Base-by-base conservation (phyloP, 768 basidiomycete species). In the Xerocomellus intermedius region DNA sequence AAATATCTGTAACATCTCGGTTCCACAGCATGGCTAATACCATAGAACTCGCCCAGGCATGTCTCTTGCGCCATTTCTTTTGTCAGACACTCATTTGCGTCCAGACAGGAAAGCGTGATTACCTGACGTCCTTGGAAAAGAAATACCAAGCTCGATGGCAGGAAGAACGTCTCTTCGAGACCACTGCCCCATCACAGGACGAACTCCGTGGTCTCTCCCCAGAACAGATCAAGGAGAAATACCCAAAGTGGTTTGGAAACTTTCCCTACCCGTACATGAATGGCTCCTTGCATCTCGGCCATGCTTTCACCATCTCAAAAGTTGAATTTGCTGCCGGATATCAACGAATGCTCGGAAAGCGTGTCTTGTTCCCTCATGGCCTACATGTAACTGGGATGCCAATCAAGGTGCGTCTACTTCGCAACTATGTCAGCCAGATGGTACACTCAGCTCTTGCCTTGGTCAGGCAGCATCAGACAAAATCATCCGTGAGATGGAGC, bases 221-320 rank as follows among this genome's bases (percentile, higher is more conserved):
- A 17, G 77, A 79, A 21, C 78, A 95, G 66, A 75, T 96, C 64
- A 78, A 79, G 58, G 78, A 86, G 65, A 84, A 86, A 73, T 83
- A 85, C 71, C 95, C 95, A 19, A 98, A 98, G 77, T 98, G 95
- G 93, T 90, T 98, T 69, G 97, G 96, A 50, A 97, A 86, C 74
- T 96, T 89, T 73, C 95, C 95, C 48, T 97, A 79, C 75, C 91
- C 94, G 1, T 99, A 99, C 80, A 98, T 98, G 94, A 99, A 99
- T 66, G 97, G 97, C 42, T 91, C 89, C 62, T 79, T 98, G 62
- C 97, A 99, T 73, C 80, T 98, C 24, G 97, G 97, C 22, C 97
- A 99, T 74, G 96, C 90, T 1, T 99, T 99, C 75, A 95, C 94
- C 38, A 92, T 98, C 74, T 94, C 92, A 52, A 99, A 99, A 76